These are phyloP conservation scores for Trifolium fragiferum DNA, from an alignment of 306 rosid genomes.

Conservation along the genomic window DNA sequence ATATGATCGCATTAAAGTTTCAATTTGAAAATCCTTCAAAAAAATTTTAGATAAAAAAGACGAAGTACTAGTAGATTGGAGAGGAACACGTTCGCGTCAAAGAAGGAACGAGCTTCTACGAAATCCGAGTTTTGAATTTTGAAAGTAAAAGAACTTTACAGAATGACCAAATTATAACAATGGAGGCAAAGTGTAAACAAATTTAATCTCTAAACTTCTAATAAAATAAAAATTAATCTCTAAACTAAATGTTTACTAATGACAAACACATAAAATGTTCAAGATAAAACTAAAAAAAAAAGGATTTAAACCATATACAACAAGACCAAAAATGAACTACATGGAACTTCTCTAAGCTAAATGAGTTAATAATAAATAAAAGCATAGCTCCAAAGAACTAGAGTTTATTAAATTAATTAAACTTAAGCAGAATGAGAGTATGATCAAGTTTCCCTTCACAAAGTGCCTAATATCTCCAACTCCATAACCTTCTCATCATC, in stretches of 20 bases:
- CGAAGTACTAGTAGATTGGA: too few species aligned
- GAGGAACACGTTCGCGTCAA: too few species aligned
- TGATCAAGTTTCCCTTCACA: constrained; percentile 2
- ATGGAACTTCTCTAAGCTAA: background rate
- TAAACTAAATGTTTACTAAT: background rate
- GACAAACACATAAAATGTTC: background rate
- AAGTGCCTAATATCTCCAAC: background rate
- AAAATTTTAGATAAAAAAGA: too few species aligned
- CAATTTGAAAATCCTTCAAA: too few species aligned
- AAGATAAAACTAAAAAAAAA: too few species aligned
- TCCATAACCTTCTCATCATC: constrained; percentile 46
- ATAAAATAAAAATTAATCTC: background rate
- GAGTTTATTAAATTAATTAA: background rate
- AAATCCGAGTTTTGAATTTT: too few species aligned
- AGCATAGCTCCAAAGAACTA: background rate
- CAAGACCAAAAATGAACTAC: background rate
- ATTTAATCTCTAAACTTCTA: background rate
- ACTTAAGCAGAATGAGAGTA: background rate
- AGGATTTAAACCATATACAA: background rate
- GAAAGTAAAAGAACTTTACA: too few species aligned
- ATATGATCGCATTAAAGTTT: too few species aligned
- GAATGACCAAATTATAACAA: constrained; percentile 2
- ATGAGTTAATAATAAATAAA: constrained; percentile 1
- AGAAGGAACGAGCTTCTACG: too few species aligned
- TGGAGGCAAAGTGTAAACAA: constrained; percentile 1